phyloP scores from a whole-genome alignment of 345 rosid species.

The Eucalyptus cloeziana region DNA sequence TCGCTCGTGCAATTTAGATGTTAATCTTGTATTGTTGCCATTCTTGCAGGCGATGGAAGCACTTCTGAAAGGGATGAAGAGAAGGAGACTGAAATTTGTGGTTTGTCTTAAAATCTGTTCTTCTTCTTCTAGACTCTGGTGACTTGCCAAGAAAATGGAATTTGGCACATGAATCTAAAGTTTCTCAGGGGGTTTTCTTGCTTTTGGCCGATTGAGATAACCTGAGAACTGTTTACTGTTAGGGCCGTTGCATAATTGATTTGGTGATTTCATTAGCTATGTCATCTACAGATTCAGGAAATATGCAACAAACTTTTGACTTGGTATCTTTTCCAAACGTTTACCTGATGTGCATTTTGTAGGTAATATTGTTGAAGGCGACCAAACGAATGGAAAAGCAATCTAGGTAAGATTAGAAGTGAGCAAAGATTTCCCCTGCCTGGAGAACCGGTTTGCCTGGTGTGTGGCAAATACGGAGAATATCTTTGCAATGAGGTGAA shows the following conservation, averaged over 20 bases:
- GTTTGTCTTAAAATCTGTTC: conserved; percentile 9
- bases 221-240: background rate
- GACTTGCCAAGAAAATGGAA: background rate
- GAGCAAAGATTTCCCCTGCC: conserved; percentile 43
- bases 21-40: background rate
- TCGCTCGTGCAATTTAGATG: background rate
- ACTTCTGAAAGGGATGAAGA: conserved; percentile 19
- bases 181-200: background rate
- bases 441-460: conserved; percentile 61
- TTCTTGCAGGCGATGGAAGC: conserved; percentile 28
- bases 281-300: background rate
- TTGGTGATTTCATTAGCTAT: background rate
- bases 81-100: conserved; percentile 12
- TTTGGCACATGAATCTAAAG: background rate
- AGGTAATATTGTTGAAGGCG: conserved; percentile 16
- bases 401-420: conserved; percentile 15
- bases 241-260: background rate
- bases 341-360: background rate
- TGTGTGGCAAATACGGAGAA: conserved; percentile 65
- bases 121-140: background rate
- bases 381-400: background rate
- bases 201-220: background rate
- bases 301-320: background rate
- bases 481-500: conserved; percentile 56
- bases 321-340: background rate